Evolutionary conservation across 2,329 filamentous ascomycete genomes (phyloP).

Genomic region (Penicillium sp.): DNA sequence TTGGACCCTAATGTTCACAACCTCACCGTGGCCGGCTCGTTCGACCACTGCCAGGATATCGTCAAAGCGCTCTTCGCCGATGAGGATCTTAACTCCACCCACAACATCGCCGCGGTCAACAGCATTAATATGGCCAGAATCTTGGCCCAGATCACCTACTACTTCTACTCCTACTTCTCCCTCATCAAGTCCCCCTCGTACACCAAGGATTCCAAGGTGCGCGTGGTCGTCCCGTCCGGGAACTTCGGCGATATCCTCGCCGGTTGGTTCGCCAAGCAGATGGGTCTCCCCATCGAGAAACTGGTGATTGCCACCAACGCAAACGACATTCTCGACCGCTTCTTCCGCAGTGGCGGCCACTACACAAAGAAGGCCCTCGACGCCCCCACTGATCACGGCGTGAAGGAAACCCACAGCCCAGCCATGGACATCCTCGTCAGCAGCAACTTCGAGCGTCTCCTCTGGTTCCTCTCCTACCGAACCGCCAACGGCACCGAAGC

Average conservation of each 20-base stretch:
- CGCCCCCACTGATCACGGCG: neutral
- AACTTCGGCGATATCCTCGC: constrained; percentile 93
- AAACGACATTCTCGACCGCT: constrained; percentile 94
- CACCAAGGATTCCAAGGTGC: constrained; percentile 59
- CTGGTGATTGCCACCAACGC: constrained; percentile 93
- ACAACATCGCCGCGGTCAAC: constrained; percentile 90
- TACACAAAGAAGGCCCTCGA: constrained; percentile 79
- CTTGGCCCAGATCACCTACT: constrained; percentile 94
- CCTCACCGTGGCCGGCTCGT: constrained; percentile 82
- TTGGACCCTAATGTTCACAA: constrained; percentile 91
- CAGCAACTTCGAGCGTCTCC: constrained; percentile 91
- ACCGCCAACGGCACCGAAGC: constrained; percentile 52
- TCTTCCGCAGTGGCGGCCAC: constrained; percentile 77
- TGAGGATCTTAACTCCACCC: constrained; percentile 73
- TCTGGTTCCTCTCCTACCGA: constrained; percentile 85
- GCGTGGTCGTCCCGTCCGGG: constrained; percentile 88
- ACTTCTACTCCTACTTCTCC: constrained; percentile 91
- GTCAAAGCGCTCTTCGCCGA: constrained; percentile 93
- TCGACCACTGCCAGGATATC: constrained; percentile 96
- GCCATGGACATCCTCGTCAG: constrained; percentile 98
- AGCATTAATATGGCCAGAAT: constrained; percentile 97
- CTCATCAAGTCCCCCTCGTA: constrained; percentile 62
- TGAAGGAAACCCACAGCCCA: constrained; percentile 83
- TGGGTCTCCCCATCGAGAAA: constrained; percentile 86
- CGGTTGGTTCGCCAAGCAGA: constrained; percentile 86